phyloP scores from a whole-genome alignment of 352 stramenopile genomes.

The Globisporangium spinosum region DNA sequence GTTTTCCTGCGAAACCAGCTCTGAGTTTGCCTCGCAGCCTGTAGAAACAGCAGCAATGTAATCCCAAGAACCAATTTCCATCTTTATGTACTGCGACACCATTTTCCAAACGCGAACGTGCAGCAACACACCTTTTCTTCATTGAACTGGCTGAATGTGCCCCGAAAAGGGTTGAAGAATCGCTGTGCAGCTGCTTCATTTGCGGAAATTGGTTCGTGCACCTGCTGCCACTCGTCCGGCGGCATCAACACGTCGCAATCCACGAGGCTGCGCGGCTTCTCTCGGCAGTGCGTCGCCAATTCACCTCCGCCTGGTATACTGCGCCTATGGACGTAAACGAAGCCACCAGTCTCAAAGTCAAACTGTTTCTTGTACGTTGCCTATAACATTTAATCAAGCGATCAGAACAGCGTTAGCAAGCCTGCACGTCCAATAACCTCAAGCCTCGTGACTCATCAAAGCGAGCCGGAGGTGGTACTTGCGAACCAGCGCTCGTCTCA shows the following conservation, averaged over 20 bases:
- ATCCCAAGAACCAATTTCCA: not conserved
- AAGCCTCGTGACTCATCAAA: constrained; percentile 19
- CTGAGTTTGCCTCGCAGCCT: constrained; percentile 39
- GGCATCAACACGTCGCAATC: constrained; percentile 40
- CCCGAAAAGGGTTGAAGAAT: constrained; percentile 49
- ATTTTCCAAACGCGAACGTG: not conserved
- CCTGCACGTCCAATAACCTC: not conserved
- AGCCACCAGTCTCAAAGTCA: constrained; percentile 20
- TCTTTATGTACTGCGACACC: not conserved
- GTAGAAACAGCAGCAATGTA: not conserved
- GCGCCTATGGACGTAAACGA: constrained; percentile 35
- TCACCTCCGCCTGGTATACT: not conserved
- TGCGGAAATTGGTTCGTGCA: constrained; percentile 4
- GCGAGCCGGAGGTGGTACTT: constrained; percentile 32
- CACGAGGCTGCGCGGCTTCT: constrained; percentile 48
- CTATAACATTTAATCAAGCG: constrained; percentile 11
- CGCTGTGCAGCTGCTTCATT: not conserved
- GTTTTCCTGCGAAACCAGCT: constrained; percentile 50
- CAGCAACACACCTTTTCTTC: constrained; percentile 15
- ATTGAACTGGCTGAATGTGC: constrained; percentile 39
- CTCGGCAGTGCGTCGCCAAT: not conserved
- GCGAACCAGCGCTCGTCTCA: constrained; percentile 32
- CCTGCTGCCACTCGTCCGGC: constrained; percentile 38
- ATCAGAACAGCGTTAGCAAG: not conserved
- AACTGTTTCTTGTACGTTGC: constrained; percentile 45